These are phyloP conservation scores for Rubroshorea leprosula DNA, from an alignment of 345 rosid genomes.

Conservation along the genomic window DNA sequence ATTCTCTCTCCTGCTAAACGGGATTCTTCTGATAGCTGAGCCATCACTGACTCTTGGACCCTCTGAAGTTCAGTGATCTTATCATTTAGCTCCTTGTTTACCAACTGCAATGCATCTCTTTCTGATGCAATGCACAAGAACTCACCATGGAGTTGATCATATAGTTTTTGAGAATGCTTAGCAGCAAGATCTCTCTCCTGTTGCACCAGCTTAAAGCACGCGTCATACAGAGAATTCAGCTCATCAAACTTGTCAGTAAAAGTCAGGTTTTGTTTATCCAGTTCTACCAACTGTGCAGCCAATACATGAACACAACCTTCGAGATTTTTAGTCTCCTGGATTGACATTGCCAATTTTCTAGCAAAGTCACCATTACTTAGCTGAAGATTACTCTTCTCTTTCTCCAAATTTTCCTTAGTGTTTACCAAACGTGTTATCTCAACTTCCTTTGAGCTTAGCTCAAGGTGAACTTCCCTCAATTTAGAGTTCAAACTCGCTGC, in stretches of 20 bases:
- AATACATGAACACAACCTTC: constrained; percentile 43
- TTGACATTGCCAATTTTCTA: constrained; percentile 39
- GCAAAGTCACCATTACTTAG: constrained; percentile 41
- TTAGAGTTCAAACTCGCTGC: constrained; percentile 50
- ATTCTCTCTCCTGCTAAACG: constrained; percentile 49
- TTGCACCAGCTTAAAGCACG: constrained; percentile 45
- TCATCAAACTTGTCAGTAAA: constrained; percentile 43
- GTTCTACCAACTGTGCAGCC: constrained; percentile 44
- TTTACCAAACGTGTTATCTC: constrained; percentile 42
- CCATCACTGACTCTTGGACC: constrained; percentile 42
- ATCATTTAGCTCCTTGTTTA: constrained; percentile 36
- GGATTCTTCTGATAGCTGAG: constrained; percentile 51
- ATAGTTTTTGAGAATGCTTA: constrained; percentile 41
- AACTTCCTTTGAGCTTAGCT: constrained; percentile 50
- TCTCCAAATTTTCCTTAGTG: constrained; percentile 48
- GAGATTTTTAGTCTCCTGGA: constrained; percentile 45
- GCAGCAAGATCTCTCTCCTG: constrained; percentile 44
- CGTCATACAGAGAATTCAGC: constrained; percentile 45
- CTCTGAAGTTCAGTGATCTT: constrained; percentile 54
- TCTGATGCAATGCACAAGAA: constrained; percentile 39
- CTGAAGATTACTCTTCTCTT: constrained; percentile 48
- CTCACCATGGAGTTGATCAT: constrained; percentile 48
- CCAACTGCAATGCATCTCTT: constrained; percentile 45
- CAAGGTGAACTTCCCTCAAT: constrained; percentile 44
- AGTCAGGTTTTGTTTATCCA: constrained; percentile 51